Conservation (phyloP, 192 early-diverging fungal genomes). For the Chytriomyces sp. region DNA sequence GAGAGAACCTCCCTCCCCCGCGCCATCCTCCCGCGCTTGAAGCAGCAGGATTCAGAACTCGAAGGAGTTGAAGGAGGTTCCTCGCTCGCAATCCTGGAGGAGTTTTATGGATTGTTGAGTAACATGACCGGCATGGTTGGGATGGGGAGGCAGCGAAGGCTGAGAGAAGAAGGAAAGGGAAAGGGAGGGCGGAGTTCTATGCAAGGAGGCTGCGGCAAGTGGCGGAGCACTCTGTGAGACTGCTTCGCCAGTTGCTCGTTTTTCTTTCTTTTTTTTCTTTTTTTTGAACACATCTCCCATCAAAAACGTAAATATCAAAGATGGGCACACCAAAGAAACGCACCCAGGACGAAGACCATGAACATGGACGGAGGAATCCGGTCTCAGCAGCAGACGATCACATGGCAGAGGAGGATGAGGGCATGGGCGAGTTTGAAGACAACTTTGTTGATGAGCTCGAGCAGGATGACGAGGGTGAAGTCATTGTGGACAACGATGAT, state of each 20-base stretch:
- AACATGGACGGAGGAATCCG: background rate
- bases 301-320: background rate
- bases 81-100: slow-evolving; percentile 5
- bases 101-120: slow-evolving; percentile 11
- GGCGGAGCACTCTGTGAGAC: background rate
- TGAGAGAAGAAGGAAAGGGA: background rate
- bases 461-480: slow-evolving; percentile 32
- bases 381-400: background rate
- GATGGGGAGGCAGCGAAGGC: background rate
- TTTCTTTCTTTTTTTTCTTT: background rate
- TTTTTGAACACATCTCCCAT: background rate
- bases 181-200: background rate
- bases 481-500: slow-evolving; percentile 29
- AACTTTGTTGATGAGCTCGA: slow-evolving; percentile 32
- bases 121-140: slow-evolving; percentile 6
- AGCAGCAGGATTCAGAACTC: background rate
- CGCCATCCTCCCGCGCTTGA: background rate
- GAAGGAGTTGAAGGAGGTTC: background rate
- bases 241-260: background rate
- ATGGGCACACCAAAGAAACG: slow-evolving; percentile 14
- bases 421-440: slow-evolving; percentile 43
- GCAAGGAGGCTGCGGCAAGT: background rate
- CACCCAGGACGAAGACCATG: slow-evolving; percentile 3
- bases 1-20: background rate
- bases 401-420: slow-evolving; percentile 24